Evolutionary conservation across 495 filamentous ascomycete genomes (phyloP), one percentile per base, ranked within the genome.

Genomic region (Hyaloscypha hepaticicola): DNA sequence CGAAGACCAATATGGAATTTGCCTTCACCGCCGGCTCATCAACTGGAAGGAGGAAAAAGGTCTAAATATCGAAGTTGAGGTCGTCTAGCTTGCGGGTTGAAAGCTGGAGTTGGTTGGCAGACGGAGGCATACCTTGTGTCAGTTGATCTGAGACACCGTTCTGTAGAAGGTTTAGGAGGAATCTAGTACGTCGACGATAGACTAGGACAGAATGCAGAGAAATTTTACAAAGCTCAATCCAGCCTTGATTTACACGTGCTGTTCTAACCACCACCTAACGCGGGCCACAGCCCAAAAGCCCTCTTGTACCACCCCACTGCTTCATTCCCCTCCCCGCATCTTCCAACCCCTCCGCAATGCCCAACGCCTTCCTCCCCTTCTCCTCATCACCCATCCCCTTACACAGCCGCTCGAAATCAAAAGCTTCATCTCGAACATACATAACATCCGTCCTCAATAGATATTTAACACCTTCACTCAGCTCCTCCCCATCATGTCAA

Each of bases 401-500:
- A 34, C 31, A 5, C 31, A 34, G 31, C 31, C 31, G 31, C 52
- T 57, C 52, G n/a, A 59, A 38, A 55, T 60, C 56, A 60, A 60
- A 65, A 5, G 0, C 11, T n/a, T 41, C 45, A 1, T 60, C 63
- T 21, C 63, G 45, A n/a, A 38, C n/a, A 60, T 60, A 65, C 45
- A 65, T 55, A 2, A 65, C 57, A 55, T 65, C 63, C 16, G 63
- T 65, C 50, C 63, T 60, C 29, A 65, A 22, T 27, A 65, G 38
- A 33, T 56, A 65, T 49, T 65, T 65, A 4, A 53, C 29, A 1
- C 56, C 49, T 8, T 48, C 57, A 3, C 25, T 21, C 28, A 65
- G 26, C 28, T 52, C 45, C 25, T 65, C 63, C 3, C 63, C 63
- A 56, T 65, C 64, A 31, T 66, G 64, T 58, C 64, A 66, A 8